A percentile compares a stretch with the other conserved stretches of the same genome.
These are phyloP conservation scores for Trametes hirsuta DNA, from an alignment of 1,284 basidiomycete species.

Conservation along the genomic window DNA sequence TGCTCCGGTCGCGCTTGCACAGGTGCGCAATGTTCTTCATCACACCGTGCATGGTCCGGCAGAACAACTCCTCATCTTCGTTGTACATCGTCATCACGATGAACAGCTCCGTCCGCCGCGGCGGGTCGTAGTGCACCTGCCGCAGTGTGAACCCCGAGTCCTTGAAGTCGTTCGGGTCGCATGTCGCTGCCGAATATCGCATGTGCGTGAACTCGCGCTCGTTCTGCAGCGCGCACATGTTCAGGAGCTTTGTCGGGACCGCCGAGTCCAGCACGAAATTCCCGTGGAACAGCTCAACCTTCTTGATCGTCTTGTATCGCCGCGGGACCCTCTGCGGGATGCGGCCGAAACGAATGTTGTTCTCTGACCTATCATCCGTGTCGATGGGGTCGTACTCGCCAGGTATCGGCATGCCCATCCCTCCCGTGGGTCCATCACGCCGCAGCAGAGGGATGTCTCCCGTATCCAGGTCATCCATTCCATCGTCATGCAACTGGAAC, in stretches of 20 bases:
- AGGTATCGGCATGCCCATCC: slow-evolving; percentile 38
- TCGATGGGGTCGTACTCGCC: slow-evolving; percentile 49
- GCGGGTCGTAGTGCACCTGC: slow-evolving; percentile 83
- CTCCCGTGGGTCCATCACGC: slow-evolving; percentile 42
- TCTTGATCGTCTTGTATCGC: slow-evolving; percentile 90
- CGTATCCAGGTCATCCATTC: slow-evolving; percentile 45
- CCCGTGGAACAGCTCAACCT: slow-evolving; percentile 88
- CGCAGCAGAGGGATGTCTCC: slow-evolving; percentile 70
- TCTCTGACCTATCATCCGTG: slow-evolving; percentile 43
- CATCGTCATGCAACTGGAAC: slow-evolving; percentile 45
- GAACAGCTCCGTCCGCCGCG: slow-evolving; percentile 81
- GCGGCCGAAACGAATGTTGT: slow-evolving; percentile 78
- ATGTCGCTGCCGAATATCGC: slow-evolving; percentile 93
- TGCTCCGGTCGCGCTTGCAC: slow-evolving; percentile 81
- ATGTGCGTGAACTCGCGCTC: slow-evolving; percentile 94
- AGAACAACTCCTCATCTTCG: slow-evolving; percentile 78
- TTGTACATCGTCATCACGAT: slow-evolving; percentile 85
- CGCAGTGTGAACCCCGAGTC: slow-evolving; percentile 81
- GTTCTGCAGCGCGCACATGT: slow-evolving; percentile 73
- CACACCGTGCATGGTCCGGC: slow-evolving; percentile 89
- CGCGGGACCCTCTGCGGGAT: slow-evolving; percentile 87
- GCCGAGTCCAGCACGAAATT: slow-evolving; percentile 89
- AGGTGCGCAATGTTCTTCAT: slow-evolving; percentile 88
- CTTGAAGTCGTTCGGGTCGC: slow-evolving; percentile 90
- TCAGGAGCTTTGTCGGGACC: slow-evolving; percentile 84